Base-by-base conservation (phyloP, 345 rosid genomes). In the Orychophragmus violaceus region DNA sequence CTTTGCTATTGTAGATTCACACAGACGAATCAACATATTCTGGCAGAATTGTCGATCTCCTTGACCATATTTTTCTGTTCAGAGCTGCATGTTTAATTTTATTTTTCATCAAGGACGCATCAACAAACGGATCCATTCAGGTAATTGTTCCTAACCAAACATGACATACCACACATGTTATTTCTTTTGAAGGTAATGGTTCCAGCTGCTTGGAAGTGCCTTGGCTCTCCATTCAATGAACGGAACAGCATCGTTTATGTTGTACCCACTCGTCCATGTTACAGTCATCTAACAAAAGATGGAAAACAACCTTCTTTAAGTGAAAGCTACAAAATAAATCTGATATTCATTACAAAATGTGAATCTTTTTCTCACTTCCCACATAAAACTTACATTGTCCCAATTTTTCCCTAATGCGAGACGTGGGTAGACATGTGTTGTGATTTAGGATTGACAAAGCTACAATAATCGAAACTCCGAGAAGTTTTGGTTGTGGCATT, bases 251-350 rank as follows among this genome's bases (percentile, higher is more conserved):
- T 90, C 97, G 28, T 77, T 62, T 25, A 88, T 76, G 74, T 80
- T 72, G 71, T 90, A 94, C 18, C 99, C 99, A 66, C 99, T 94
- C 4, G 99, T 94, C 99, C 99, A 94, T 8, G 97, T 94, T 14
- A 90, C 88, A 0, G 96, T 85, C 96, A 90, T 88, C 97, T 93
- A 74, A 19, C 41, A 39, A 70, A 77, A 41, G 58, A 13, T 55
- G n/a, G 67, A 68, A 45, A 71, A 45, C 3, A 46, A 29, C 29
- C 28, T 27, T 23, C 32, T 27, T 39, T 13, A n/a, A 70, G 68
- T 24, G 13, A 35, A 37, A 69, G 13, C 45, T 48, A 39, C 14
- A 6, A 24, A 18, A 45, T 6, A 45, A 64, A 36, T 22, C 29
- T 42, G 53, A 46, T 9, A 9, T 13, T 8, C 33, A 28, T 28